Percentiles rank a stretch among this genome's conserved stretches.
phyloP scores from a whole-genome alignment of 2,329 filamentous ascomycete species.

The Aspergillus luchuensis region DNA sequence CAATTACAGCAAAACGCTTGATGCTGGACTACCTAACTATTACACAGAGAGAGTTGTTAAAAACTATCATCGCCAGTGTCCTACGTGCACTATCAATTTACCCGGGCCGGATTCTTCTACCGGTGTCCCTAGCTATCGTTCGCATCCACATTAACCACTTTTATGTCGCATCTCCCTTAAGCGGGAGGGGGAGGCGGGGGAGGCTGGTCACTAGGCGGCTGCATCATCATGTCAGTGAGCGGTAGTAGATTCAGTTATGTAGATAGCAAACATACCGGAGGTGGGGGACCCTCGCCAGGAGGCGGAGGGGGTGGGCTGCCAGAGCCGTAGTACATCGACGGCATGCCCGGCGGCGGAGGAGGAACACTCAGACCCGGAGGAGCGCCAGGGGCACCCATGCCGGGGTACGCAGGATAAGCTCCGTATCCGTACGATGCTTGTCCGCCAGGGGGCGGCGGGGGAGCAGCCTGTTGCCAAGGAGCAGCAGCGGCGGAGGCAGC shows the following conservation, averaged over 20 bases:
- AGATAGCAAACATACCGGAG: slow-evolving; percentile 38
- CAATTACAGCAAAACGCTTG: not conserved
- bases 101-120: not conserved
- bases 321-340: slow-evolving; percentile 42
- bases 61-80: not conserved
- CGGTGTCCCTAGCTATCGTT: not conserved
- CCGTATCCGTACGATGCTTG: slow-evolving; percentile 60
- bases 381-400: slow-evolving; percentile 58
- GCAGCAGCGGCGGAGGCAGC: slow-evolving; percentile 54
- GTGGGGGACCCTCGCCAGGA: slow-evolving; percentile 45
- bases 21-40: not conserved
- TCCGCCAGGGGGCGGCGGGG: slow-evolving; percentile 44
- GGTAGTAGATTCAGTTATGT: not conserved
- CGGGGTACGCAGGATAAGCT: slow-evolving; percentile 51
- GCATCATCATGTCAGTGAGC: slow-evolving; percentile 1
- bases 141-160: not conserved
- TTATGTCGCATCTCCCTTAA: slow-evolving; percentile 19
- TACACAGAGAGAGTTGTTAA: not conserved
- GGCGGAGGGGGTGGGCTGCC: slow-evolving; percentile 44
- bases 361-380: slow-evolving; percentile 47
- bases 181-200: slow-evolving; percentile 63
- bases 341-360: slow-evolving; percentile 51
- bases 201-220: slow-evolving; percentile 57
- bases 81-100: not conserved
- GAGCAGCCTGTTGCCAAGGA: slow-evolving; percentile 67